A percentile compares a stretch with the other conserved stretches of the same genome.
These are phyloP conservation scores for Pyrenochaeta sp. DNA, from an alignment of 2,329 filamentous ascomycete genomes.

Conservation along the genomic window DNA sequence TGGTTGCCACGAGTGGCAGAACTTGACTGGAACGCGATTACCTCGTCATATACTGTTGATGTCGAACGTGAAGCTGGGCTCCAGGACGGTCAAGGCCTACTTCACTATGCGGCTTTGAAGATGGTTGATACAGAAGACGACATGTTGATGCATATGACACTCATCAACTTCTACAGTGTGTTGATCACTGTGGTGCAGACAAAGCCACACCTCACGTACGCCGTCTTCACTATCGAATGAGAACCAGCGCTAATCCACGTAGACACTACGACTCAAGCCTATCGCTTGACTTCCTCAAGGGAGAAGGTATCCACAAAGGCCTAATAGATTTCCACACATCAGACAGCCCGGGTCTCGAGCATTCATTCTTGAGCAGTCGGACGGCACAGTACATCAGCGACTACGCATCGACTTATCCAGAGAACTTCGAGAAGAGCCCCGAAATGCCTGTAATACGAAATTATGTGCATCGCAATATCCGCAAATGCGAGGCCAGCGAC, in stretches of 20 bases:
- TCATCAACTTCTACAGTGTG: constrained; percentile 65
- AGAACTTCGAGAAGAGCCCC: constrained; percentile 60
- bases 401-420: constrained; percentile 63
- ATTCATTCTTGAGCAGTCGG: constrained; percentile 61
- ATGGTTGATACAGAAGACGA: constrained; percentile 66
- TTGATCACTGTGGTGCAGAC: constrained; percentile 55
- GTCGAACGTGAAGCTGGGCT: constrained; percentile 56
- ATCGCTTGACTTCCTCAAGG: constrained; percentile 61
- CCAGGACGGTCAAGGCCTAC: constrained; percentile 49
- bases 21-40: constrained; percentile 63
- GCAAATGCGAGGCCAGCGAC: constrained; percentile 63
- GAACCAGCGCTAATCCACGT: constrained; percentile 7
- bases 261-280: constrained; percentile 49
- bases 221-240: neutral
- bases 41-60: constrained; percentile 59
- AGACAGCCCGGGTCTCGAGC: constrained; percentile 59
- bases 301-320: constrained; percentile 58
- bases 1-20: constrained; percentile 62
- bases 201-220: constrained; percentile 39
- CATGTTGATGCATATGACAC: constrained; percentile 66
- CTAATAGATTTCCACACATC: constrained; percentile 60
- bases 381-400: constrained; percentile 65
- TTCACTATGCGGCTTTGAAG: constrained; percentile 62
- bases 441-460: constrained; percentile 55
- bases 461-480: constrained; percentile 59